Base-by-base conservation (phyloP, 2,329 filamentous ascomycete species). In the Conoideocrella luteorostrata region DNA sequence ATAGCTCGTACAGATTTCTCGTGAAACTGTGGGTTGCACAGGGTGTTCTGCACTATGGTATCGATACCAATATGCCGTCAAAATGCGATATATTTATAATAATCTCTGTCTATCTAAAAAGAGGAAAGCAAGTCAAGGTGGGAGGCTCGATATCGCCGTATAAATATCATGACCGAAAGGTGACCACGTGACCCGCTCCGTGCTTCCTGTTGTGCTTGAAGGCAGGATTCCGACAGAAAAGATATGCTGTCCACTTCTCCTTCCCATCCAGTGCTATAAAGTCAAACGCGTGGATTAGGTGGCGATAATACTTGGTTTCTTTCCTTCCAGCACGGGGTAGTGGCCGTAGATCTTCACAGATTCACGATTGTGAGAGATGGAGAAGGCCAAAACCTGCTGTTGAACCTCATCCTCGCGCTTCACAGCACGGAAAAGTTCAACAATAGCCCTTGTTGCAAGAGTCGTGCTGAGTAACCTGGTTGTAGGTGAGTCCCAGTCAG, bases 381-480 rank as follows among this genome's bases (percentile, higher is more conserved):
- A 72, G 46, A 71, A 74, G 17, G 58, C 60, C 7, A 71, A 56
- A 21, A 72, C 64, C 48, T 70, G 53, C n/a, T 60, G 59, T 48
- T 70, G 10, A 17, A 70, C 41, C 47, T 70, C 63, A 2, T 55
- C 24, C 46, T 66, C 61, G 4, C 62, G 63, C 17, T 52, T 53
- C 1, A 67, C 60, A 9, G 52, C 24, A 42, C 58, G 57, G 37
- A 67, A 70, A 9, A 71, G 61, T 50, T 69, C 61, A 17, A 62
- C 48, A 51, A 67, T 47, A 20, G 46, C 67, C 41, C 64, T 59
- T 34, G 63, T 59, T 0, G 67, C 67, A 15, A 70, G 44, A 4
- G 61, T 64, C 60, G 64, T 66, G 50, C 61, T 69, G 63, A 59
- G 49, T 68, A 71, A 50, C 71, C 64, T 2, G 68, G 68, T 50